Conservation (phyloP, 2,329 filamentous ascomycete genomes). For the Pestalotiopsis sp. region DNA sequence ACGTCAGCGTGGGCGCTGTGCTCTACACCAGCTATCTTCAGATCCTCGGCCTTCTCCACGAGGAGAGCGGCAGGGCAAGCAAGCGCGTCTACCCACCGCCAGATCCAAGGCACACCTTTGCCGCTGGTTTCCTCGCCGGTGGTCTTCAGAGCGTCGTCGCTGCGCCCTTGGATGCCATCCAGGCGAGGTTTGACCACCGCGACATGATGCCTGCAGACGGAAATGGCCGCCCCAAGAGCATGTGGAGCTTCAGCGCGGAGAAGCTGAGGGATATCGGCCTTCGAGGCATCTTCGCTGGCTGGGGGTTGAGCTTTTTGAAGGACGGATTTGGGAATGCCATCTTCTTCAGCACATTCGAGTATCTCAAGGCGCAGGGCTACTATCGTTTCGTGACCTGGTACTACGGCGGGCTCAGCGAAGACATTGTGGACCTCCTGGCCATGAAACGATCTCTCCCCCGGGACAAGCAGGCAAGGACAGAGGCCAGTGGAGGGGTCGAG, state of each 20-base stretch:
- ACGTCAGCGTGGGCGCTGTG: constrained; percentile 73
- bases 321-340: constrained; percentile 70
- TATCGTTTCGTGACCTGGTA: constrained; percentile 73
- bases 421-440: constrained; percentile 53
- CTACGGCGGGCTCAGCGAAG: constrained; percentile 62
- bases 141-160: constrained; percentile 71
- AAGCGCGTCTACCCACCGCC: constrained; percentile 74
- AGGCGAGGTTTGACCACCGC: constrained; percentile 69
- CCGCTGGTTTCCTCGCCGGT: constrained; percentile 72
- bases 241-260: constrained; percentile 72
- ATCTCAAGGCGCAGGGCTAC: constrained; percentile 73
- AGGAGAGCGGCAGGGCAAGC: constrained; percentile 59
- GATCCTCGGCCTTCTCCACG: constrained; percentile 66
- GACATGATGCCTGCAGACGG: constrained; percentile 47
- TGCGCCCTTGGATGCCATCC: constrained; percentile 75
- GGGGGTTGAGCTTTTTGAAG: constrained; percentile 69
- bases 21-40: constrained; percentile 78
- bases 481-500: constrained; percentile 23
- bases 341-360: constrained; percentile 79
- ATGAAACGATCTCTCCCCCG: constrained; percentile 43
- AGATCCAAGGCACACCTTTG: constrained; percentile 63
- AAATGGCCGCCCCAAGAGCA: constrained; percentile 55
- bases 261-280: constrained; percentile 73
- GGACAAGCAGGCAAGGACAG: constrained; percentile 15
- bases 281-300: constrained; percentile 75